Evolutionary conservation across 345 rosid genomes (phyloP), one percentile per base, ranked within the genome.

Genomic region (Melaleuca quinquenervia): DNA sequence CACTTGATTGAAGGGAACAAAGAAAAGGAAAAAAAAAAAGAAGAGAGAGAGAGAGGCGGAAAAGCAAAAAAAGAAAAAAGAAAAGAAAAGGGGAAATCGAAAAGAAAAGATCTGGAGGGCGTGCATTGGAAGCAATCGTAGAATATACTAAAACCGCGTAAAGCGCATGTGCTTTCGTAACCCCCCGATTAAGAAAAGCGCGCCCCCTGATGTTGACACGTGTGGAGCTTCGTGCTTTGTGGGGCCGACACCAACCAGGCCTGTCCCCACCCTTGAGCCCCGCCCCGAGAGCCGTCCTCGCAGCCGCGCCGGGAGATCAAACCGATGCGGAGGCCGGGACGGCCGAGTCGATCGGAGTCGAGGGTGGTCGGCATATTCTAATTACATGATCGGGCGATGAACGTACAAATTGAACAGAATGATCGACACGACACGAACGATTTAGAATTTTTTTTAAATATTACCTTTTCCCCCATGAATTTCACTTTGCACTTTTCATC

Each of bases 81-180:
- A 15, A 49, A 56, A 48, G n/a, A 54, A 54, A 32, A 22, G 27
- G 15, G 45, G 16, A 18, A 44, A 84, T n/a, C 21, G 55, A 53
- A n/a, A 16, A 14, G 6, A 29, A 64, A 64, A 48, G 48, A 48
- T 50, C 36, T 41, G 82, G 75, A 83, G 87, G 64, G 90, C 92
- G 91, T 91, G 89, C 74, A 82, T 22, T 8, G 85, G 91, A 92
- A 92, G 94, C 90, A 91, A 89, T 88, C 86, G 44, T 32, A 82
- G 52, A 62, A 84, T 48, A 24, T 50, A 82, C 88, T 56, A 83
- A 86, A 84, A 88, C 64, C 94, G 93, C 93, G 94, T 91, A 87
- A 86, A 90, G 70, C 55, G 90, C 91, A 90, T 89, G 91, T 91
- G 90, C 87, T 85, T 84, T 85, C 85, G 27, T 83, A 88, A 60